phyloP scores from a whole-genome alignment of 306 rosid genomes.

The Ceratonia siliqua region DNA sequence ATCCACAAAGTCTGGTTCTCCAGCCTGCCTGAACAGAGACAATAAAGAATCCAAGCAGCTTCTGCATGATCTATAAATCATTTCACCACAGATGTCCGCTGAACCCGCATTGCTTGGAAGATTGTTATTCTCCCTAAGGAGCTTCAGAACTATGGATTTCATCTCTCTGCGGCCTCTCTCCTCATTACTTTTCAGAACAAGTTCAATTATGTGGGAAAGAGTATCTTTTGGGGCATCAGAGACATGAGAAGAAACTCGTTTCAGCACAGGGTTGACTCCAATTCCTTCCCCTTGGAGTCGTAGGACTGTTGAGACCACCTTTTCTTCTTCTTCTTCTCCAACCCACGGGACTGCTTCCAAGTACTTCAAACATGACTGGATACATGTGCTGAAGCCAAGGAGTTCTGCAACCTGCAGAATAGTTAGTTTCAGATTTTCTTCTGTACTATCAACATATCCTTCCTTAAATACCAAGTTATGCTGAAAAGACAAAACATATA shows the following conservation, averaged over 20 bases:
- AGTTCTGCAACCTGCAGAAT: constrained; percentile 75
- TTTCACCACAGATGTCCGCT: constrained; percentile 59
- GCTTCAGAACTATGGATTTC: constrained; percentile 91
- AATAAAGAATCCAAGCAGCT: constrained; percentile 63
- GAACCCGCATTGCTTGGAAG: constrained; percentile 55
- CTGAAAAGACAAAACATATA: not conserved
- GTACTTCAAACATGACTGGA: constrained; percentile 83
- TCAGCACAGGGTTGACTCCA: constrained; percentile 78
- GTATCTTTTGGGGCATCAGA: constrained; percentile 72
- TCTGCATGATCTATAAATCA: constrained; percentile 65
- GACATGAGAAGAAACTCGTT: constrained; percentile 75
- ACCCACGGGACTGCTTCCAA: constrained; percentile 98
- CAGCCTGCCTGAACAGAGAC: constrained; percentile 66
- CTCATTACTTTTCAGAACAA: constrained; percentile 82
- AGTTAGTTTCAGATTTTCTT: constrained; percentile 16
- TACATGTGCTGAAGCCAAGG: constrained; percentile 78
- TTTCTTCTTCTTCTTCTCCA: constrained; percentile 96
- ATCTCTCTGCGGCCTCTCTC: constrained; percentile 95
- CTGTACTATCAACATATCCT: not conserved
- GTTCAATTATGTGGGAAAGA: constrained; percentile 70
- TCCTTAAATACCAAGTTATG: not conserved
- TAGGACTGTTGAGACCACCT: constrained; percentile 74
- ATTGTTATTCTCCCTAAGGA: constrained; percentile 76
- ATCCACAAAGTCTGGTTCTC: constrained; percentile 48
- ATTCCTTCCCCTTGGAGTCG: constrained; percentile 84